Evolutionary conservation across 179 eudicot genomes (phyloP).

Genomic region (Heliamphora pulchella): DNA sequence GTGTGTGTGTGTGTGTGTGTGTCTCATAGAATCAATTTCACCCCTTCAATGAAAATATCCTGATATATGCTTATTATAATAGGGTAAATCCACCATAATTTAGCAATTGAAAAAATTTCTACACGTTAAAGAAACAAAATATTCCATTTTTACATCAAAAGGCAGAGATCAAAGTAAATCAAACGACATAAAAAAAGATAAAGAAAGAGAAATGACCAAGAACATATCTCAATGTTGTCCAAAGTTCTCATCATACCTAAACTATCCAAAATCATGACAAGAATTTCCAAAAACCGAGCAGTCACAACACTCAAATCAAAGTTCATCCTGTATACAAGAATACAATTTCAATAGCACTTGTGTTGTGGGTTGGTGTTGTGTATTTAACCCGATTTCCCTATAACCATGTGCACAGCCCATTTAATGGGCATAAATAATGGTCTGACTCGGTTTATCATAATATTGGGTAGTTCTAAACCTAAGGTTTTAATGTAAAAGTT

Average conservation of each 20-base stretch:
- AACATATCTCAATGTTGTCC: neutral
- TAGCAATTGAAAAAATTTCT: neutral
- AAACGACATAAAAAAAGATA: neutral
- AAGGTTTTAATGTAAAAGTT: too few species aligned
- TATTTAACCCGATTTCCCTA: too few species aligned
- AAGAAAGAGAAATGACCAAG: neutral
- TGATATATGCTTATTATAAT: too few species aligned
- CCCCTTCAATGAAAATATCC: too few species aligned
- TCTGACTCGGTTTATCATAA: too few species aligned
- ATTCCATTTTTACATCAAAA: neutral
- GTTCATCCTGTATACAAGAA: neutral
- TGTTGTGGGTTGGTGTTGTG: too few species aligned
- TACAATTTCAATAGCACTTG: neutral
- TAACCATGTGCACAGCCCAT: too few species aligned
- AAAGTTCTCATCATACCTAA: neutral
- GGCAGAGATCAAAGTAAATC: neutral
- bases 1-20: too few species aligned
- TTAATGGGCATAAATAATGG: too few species aligned
- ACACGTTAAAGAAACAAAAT: neutral
- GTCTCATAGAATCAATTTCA: too few species aligned
- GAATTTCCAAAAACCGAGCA: neutral
- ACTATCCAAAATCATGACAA: neutral
- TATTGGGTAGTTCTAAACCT: too few species aligned
- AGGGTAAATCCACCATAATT: neutral
- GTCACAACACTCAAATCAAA: neutral